These are phyloP conservation scores for Raddia distichophylla DNA, from an alignment of 176 grass and related monocot genomes.

Conservation along the genomic window DNA sequence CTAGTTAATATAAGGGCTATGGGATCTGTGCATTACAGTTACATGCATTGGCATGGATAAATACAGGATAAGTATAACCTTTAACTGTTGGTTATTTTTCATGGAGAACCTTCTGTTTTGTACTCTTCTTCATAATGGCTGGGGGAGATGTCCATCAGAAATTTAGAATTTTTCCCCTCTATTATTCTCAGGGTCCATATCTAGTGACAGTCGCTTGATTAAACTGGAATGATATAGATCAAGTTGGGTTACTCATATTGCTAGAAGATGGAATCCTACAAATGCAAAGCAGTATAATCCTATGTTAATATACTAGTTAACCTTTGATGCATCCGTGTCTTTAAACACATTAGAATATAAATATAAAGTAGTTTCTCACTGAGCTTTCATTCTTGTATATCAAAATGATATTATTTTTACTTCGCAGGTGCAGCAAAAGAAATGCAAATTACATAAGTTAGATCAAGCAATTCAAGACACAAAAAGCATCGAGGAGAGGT, in stretches of 20 bases:
- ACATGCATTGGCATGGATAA: neutral
- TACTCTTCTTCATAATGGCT: neutral
- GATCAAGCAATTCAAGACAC: slow-evolving; percentile 71
- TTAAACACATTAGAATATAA: neutral
- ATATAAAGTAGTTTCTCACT: neutral
- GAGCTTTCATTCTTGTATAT: slow-evolving; percentile 19
- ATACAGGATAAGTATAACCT: neutral
- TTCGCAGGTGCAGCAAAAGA: slow-evolving; percentile 72
- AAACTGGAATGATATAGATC: slow-evolving; percentile 26
- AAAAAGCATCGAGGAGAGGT: slow-evolving; percentile 75
- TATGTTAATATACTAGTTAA: neutral
- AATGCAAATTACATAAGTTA: slow-evolving; percentile 61
- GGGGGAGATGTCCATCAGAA: neutral
- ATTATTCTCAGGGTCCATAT: neutral
- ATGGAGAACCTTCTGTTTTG: neutral
- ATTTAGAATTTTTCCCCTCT: neutral
- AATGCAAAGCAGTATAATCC: neutral
- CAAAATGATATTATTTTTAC: slow-evolving; percentile 11
- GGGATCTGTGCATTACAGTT: slow-evolving; percentile 4
- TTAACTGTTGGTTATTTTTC: neutral
- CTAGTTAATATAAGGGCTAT: neutral
- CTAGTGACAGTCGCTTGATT: neutral
- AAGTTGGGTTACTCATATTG: neutral
- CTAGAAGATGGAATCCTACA: slow-evolving; percentile 9
- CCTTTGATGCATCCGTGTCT: neutral